Percentiles rank a stretch among this genome's conserved stretches.
Conservation (phyloP, 148 eudicot species). For the Beta vulgaris region DNA sequence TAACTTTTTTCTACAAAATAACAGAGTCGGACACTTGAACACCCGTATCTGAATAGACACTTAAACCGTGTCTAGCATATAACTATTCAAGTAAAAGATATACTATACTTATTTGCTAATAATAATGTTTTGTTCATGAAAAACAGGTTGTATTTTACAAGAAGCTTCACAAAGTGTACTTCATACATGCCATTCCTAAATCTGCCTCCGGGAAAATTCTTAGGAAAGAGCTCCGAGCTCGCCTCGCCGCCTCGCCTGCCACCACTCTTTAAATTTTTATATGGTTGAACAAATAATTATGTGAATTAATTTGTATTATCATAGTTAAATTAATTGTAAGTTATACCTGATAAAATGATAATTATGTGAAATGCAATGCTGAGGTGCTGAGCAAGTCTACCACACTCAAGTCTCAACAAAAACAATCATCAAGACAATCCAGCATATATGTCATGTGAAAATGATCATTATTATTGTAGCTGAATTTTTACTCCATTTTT, state of each 20-base stretch:
- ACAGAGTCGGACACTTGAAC: too few species aligned
- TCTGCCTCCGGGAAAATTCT: slow-evolving; percentile 80
- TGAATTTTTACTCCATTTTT: neutral
- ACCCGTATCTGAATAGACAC: too few species aligned
- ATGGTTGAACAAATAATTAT: neutral
- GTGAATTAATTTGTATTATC: slow-evolving; percentile 1
- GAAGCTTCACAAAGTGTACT: slow-evolving; percentile 78
- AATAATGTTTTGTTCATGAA: neutral
- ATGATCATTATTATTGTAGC: neutral
- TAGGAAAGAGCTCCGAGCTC: slow-evolving; percentile 75
- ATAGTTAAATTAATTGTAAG: neutral
- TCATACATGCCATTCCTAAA: slow-evolving; percentile 72
- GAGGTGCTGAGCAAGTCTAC: too few species aligned
- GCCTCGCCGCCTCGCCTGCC: slow-evolving; percentile 30
- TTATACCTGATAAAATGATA: neutral
- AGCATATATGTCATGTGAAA: slow-evolving; percentile 13
- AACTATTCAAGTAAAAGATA: too few species aligned
- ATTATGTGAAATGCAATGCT: neutral
- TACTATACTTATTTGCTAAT: too few species aligned
- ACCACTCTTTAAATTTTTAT: neutral
- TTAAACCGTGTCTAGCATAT: too few species aligned
- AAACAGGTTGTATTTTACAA: slow-evolving; percentile 80
- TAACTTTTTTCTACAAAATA: too few species aligned
- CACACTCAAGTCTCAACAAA: too few species aligned
- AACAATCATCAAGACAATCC: too few species aligned